A percentile compares a stretch with the other conserved stretches of the same genome.
Evolutionary conservation across 2,329 filamentous ascomycete genomes (phyloP).

Genomic region (Phialocephala subalpina): DNA sequence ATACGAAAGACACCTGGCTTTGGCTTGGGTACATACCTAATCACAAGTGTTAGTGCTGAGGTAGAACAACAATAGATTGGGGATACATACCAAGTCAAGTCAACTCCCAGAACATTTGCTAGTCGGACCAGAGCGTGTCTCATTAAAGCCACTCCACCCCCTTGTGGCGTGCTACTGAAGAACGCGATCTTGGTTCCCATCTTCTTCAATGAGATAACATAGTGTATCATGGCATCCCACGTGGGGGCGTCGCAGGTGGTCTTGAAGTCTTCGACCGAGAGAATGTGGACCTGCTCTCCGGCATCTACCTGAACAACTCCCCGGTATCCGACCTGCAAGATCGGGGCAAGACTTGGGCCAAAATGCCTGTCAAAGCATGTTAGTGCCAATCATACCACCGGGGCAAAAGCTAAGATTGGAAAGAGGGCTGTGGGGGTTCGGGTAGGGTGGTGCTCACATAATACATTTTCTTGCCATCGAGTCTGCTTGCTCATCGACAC

Average conservation of each 20-base stretch:
- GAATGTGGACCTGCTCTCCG: constrained; percentile 57
- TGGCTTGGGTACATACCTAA: constrained; percentile 72
- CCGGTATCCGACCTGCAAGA: constrained; percentile 66
- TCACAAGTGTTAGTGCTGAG: constrained; percentile 7
- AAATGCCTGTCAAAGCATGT: constrained; percentile 61
- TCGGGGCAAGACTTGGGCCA: constrained; percentile 74
- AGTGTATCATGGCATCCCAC: constrained; percentile 63
- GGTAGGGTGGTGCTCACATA: constrained; percentile 57
- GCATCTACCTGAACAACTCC: constrained; percentile 67
- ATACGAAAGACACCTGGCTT: constrained; percentile 81
- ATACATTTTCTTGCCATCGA: constrained; percentile 83
- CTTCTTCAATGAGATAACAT: constrained; percentile 60
- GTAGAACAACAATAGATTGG: not conserved
- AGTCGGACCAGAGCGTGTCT: constrained; percentile 75
- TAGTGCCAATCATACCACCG: not conserved
- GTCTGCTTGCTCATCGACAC: constrained; percentile 83
- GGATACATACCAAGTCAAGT: constrained; percentile 74
- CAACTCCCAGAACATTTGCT: constrained; percentile 69
- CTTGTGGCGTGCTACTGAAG: constrained; percentile 71
- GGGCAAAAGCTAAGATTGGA: not conserved
- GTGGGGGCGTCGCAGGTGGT: constrained; percentile 59
- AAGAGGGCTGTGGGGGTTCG: not conserved
- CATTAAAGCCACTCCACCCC: constrained; percentile 72
- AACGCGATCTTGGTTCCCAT: constrained; percentile 66
- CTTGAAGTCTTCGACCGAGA: constrained; percentile 58